Percentiles rank a stretch among this genome's conserved stretches.
Conservation (phyloP, 2,329 filamentous ascomycete species). For the Diaporthe velutina region DNA sequence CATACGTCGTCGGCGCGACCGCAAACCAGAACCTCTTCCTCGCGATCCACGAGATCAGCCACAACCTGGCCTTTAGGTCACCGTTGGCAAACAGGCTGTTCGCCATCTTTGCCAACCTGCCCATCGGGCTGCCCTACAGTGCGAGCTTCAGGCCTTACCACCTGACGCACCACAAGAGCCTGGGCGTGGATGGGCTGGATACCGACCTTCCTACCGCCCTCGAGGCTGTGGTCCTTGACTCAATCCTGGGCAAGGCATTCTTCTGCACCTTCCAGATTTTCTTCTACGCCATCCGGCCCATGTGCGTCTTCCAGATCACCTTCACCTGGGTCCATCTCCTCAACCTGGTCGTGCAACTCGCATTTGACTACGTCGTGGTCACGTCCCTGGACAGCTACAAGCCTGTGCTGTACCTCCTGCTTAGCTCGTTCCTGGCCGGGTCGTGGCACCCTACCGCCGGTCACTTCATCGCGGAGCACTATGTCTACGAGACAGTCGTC, state of each 20-base stretch:
- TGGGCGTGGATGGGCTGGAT: conserved; percentile 95
- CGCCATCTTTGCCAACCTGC: conserved; percentile 94
- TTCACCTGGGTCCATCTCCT: conserved; percentile 86
- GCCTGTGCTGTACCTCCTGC: conserved; percentile 83
- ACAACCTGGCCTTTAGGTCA: conserved; percentile 93
- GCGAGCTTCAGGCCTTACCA: conserved; percentile 98
- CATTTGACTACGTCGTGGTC: conserved; percentile 81
- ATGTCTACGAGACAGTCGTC: conserved; percentile 78
- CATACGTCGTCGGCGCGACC: conserved; percentile 93
- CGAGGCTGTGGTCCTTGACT: conserved; percentile 94
- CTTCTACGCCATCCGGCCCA: conserved; percentile 96
- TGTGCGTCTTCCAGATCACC: conserved; percentile 91
- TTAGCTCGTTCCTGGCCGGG: conserved; percentile 93
- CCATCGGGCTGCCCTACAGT: conserved; percentile 95
- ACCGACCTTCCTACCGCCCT: conserved; percentile 94
- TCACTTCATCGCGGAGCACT: conserved; percentile 99
- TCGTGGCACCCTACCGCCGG: conserved; percentile 94
- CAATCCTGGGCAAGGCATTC: conserved; percentile 95
- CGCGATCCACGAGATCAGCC: conserved; percentile 98
- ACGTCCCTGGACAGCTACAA: conserved; percentile 67
- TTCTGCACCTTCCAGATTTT: conserved; percentile 99
- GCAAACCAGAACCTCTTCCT: conserved; percentile 99
- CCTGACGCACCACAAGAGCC: conserved; percentile 97
- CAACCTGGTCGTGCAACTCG: conserved; percentile 83
- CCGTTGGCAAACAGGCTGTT: conserved; percentile 84